Base-by-base conservation (phyloP, 768 basidiomycete species). In the Xerocomus spinulosus region DNA sequence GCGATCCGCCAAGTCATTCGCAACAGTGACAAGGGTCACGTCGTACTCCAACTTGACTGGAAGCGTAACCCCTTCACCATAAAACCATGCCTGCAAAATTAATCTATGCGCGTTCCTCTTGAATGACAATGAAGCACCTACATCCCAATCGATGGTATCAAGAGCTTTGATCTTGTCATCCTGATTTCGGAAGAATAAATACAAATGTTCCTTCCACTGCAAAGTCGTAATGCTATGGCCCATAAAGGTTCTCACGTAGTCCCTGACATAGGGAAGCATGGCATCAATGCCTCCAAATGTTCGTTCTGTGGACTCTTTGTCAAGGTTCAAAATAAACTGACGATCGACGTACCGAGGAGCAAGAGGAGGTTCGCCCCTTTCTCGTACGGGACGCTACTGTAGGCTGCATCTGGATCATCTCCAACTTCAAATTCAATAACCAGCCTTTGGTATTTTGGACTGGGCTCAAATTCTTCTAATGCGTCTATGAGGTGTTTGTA, bases 321-420 rank as follows among this genome's bases (percentile, higher is more conserved):
- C 34, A 44, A 23, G 15, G 21, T 12, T 13, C 8, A 5, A 10
- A 5, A 10, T 15, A 13, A 3, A n/a, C n/a, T 2, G 6, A 18
- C 5, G 10, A 12, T 30, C 2, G 13, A 34, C 47, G 1, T 10
- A 87, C 87, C 93, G 18, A 97, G 75, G 61, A 89, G 77, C 15
- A 94, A 76, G 14, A 98, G 71, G 56, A 98, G 80, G 63, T 92
- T 95, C 7, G 89, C 77, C 20, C 95, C 94, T 70, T 95, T 90
- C 63, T 88, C 87, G 55, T 96, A 96, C 2, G 94, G 87, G 39
- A 96, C 73, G 42, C 73, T 63, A 51, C 72, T 75, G 64, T 85
- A 91, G 6, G 87, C 85, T 39, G 85, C 84, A 59, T 92, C 87
- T 2, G 87, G 81, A 59, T 87, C 82, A 67, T 91, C 80, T 12